Evolutionary conservation across 2,329 filamentous ascomycete genomes (phyloP).

Genomic region (Ampelomyces quisqualis): DNA sequence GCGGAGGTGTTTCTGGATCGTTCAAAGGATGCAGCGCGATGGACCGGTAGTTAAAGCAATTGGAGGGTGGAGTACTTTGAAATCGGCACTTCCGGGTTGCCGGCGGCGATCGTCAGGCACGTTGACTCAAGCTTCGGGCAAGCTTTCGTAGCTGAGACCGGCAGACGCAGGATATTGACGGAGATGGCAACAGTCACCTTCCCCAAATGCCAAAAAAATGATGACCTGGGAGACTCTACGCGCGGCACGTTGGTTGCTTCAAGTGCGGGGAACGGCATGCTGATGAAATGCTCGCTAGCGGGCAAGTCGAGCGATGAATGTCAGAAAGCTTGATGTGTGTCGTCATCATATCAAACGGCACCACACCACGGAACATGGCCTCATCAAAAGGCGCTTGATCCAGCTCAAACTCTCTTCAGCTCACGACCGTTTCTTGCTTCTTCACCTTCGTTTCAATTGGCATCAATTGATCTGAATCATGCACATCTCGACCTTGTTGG

Average conservation of each 20-base stretch:
- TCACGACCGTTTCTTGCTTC: background rate
- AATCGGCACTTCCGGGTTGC: slow-evolving; percentile 6
- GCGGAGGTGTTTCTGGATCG: slow-evolving; percentile 9
- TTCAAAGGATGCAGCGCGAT: slow-evolving; percentile 5
- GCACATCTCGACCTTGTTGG: slow-evolving; percentile 33
- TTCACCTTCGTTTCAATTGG: slow-evolving; percentile 8
- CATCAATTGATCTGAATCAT: slow-evolving; percentile 23
- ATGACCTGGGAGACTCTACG: slow-evolving; percentile 8
- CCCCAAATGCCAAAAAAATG: slow-evolving; percentile 5
- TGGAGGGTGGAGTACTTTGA: slow-evolving; percentile 8
- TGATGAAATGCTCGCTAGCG: slow-evolving; percentile 5
- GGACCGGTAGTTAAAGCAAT: slow-evolving; percentile 11
- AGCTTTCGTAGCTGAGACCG: slow-evolving; percentile 21
- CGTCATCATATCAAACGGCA: slow-evolving; percentile 44
- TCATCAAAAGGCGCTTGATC: slow-evolving; percentile 15
- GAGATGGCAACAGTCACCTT: slow-evolving; percentile 9
- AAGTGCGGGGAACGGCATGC: slow-evolving; percentile 13
- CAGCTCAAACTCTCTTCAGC: slow-evolving; percentile 1
- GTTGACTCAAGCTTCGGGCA: slow-evolving; percentile 28
- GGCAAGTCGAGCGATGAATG: slow-evolving; percentile 13
- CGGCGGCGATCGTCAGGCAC: slow-evolving; percentile 17
- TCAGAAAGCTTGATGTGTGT: slow-evolving; percentile 36
- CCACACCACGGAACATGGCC: slow-evolving; percentile 8
- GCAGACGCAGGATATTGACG: slow-evolving; percentile 32
- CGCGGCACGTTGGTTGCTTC: slow-evolving; percentile 15